phyloP scores from a whole-genome alignment of 169 alveolate species.

The Eimeria praecox region DNA sequence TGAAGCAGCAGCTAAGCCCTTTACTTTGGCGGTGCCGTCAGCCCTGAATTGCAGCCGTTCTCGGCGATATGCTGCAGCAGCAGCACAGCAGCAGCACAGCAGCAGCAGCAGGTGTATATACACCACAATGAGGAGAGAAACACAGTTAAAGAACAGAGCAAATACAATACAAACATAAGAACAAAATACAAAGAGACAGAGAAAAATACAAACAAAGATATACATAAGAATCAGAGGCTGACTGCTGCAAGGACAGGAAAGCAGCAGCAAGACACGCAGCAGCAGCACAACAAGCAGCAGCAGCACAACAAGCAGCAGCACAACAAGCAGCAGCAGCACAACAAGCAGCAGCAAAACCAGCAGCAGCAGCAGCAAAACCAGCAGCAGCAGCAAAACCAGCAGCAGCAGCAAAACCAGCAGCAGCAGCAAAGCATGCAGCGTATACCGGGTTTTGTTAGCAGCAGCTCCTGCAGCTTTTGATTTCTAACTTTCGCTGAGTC shows the following conservation, averaged over 20 bases:
- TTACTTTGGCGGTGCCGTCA: conserved; percentile 82
- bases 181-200: background rate
- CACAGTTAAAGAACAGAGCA: too few species aligned
- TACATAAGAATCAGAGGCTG: background rate
- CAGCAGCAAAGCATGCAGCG: background rate
- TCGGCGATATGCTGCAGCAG: conserved; percentile 41
- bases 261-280: background rate
- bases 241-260: too few species aligned
- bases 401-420: background rate
- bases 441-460: conserved; percentile 68
- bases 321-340: background rate
- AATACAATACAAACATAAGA: background rate
- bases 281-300: too few species aligned
- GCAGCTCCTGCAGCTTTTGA: conserved; percentile 47
- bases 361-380: background rate
- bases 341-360: background rate
- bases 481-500: background rate
- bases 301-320: background rate
- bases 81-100: background rate
- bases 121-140: too few species aligned
- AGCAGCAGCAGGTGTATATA: background rate
- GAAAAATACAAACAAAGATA: background rate
- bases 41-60: conserved; percentile 78
- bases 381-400: background rate
- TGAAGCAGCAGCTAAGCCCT: conserved; percentile 78